phyloP scores from a whole-genome alignment of 2,329 filamentous ascomycete genomes.

The Botrytis porri region DNA sequence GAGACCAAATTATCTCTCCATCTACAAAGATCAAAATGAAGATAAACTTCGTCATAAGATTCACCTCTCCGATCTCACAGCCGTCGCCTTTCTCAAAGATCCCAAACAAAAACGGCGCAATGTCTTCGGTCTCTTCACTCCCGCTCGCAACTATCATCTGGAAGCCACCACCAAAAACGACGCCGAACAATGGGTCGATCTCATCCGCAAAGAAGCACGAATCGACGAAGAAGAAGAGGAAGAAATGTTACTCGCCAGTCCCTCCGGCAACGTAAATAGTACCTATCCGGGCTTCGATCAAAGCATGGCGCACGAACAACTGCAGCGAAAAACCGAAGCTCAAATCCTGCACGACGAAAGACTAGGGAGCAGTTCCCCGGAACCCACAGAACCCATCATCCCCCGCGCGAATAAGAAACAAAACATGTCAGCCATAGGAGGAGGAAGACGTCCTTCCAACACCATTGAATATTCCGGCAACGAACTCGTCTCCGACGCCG shows the following conservation, averaged over 20 bases:
- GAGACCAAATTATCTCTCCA: slow-evolving; percentile 81
- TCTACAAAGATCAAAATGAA: slow-evolving; percentile 91
- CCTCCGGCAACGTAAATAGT: slow-evolving; percentile 44
- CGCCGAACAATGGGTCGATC: slow-evolving; percentile 79
- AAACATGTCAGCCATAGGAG: slow-evolving; percentile 26
- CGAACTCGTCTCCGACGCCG: slow-evolving; percentile 76
- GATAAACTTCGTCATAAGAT: slow-evolving; percentile 87
- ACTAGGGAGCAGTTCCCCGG: slow-evolving; percentile 55
- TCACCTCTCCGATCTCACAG: slow-evolving; percentile 83
- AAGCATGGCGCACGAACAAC: slow-evolving; percentile 30
- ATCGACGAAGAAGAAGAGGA: slow-evolving; percentile 89
- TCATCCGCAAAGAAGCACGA: slow-evolving; percentile 74
- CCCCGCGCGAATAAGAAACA: slow-evolving; percentile 22
- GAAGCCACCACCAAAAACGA: slow-evolving; percentile 72
- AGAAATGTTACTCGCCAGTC: slow-evolving; percentile 72
- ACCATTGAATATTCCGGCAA: slow-evolving; percentile 64
- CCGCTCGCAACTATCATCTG: slow-evolving; percentile 87
- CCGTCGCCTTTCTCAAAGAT: slow-evolving; percentile 83
- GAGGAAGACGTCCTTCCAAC: slow-evolving; percentile 55
- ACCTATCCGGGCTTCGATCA: slow-evolving; percentile 34
- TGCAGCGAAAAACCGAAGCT: slow-evolving; percentile 26
- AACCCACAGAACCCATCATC: slow-evolving; percentile 46
- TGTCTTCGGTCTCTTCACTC: slow-evolving; percentile 89
- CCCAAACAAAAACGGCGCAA: slow-evolving; percentile 83
- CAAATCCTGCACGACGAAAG: slow-evolving; percentile 35